Conservation (phyloP, 176 grass and related monocot genomes). For the Triticum timopheevii region DNA sequence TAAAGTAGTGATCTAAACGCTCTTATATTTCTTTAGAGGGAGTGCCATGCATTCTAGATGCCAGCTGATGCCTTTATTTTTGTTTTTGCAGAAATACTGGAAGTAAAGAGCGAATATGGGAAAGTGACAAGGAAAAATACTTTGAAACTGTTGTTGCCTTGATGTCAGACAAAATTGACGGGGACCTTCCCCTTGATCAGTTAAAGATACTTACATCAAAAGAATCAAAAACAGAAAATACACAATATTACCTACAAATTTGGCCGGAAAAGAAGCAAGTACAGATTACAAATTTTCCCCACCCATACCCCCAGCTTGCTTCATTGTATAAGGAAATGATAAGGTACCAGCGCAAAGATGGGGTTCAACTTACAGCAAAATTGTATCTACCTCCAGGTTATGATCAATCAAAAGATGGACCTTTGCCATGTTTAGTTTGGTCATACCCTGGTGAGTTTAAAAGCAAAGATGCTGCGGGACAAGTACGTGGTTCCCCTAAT, state of each 20-base stretch:
- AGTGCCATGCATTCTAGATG: background rate
- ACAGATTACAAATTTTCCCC: constrained; percentile 97
- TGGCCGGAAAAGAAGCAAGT: constrained; percentile 90
- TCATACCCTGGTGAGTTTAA: constrained; percentile 99
- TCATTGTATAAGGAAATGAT: constrained; percentile 97
- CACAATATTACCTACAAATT: constrained; percentile 86
- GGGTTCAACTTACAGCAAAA: constrained; percentile 94
- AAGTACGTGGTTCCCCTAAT: constrained; percentile 98
- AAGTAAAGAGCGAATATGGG: constrained; percentile 97
- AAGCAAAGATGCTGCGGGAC: constrained; percentile 98
- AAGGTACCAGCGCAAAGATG: constrained; percentile 89
- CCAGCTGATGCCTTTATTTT: constrained; percentile 30
- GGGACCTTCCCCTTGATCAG: constrained; percentile 64
- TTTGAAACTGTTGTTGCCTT: constrained; percentile 88
- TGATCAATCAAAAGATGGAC: constrained; percentile 73
- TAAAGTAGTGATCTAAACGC: too few relatives aligned
- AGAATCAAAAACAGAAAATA: constrained; percentile 99
- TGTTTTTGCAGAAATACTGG: constrained; percentile 71
- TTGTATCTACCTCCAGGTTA: constrained; percentile 93
- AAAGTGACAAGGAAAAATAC: constrained; percentile 95
- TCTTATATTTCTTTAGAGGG: too few relatives aligned
- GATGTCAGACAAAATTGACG: constrained; percentile 91
- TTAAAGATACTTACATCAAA: constrained; percentile 92
- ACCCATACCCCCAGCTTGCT: constrained; percentile 93
- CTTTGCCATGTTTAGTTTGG: constrained; percentile 93